phyloP scores from a whole-genome alignment of 2,329 filamentous ascomycete species.

The Epichloe coenophiala region DNA sequence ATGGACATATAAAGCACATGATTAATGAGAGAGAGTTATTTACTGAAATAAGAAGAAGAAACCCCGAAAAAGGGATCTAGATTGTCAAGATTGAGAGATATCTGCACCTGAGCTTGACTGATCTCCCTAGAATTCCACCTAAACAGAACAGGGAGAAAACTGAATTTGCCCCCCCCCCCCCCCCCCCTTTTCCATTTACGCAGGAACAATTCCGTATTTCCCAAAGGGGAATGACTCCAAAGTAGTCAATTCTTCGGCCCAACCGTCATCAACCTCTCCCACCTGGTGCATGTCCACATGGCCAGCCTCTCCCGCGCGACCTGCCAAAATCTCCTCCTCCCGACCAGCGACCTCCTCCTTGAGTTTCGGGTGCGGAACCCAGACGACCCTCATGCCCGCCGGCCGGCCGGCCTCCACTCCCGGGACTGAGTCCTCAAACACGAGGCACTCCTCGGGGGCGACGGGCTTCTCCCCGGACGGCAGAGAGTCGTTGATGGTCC shows the following conservation, averaged over 20 bases:
- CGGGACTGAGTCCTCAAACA: constrained; percentile 91
- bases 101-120: too few relatives aligned
- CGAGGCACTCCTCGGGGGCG: constrained; percentile 69
- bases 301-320: constrained; percentile 56
- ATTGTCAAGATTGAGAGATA: too few relatives aligned
- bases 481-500: constrained; percentile 69
- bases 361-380: constrained; percentile 70
- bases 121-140: too few relatives aligned
- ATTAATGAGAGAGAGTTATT: too few relatives aligned
- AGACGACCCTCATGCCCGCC: constrained; percentile 89
- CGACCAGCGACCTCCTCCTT: constrained; percentile 61
- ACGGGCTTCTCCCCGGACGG: constrained; percentile 52
- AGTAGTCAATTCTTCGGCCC: constrained; percentile 40
- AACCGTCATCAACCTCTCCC: constrained; percentile 45
- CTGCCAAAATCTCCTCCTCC: constrained; percentile 73
- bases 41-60: too few relatives aligned
- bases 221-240: constrained; percentile 44
- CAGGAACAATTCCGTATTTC: constrained; percentile 42
- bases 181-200: not conserved
- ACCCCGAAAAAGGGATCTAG: too few relatives aligned
- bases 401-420: constrained; percentile 83
- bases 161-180: too few relatives aligned
- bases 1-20: not conserved
- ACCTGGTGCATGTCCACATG: constrained; percentile 39
- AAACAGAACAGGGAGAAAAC: constrained; percentile 20